phyloP scores from a whole-genome alignment of 768 basidiomycete genomes.

The Rhizopogon vinicolor region DNA sequence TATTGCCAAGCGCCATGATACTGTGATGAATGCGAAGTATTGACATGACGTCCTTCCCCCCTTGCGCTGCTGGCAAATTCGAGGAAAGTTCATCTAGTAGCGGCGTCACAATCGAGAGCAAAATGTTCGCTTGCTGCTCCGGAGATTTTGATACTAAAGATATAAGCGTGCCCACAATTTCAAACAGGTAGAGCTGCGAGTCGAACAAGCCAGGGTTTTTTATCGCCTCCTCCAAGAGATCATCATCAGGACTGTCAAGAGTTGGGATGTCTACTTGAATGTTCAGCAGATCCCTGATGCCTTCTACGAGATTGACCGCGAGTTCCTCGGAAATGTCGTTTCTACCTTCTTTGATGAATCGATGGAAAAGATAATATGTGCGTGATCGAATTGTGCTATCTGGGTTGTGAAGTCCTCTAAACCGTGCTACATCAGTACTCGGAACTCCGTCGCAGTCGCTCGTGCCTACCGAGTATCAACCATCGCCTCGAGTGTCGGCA shows the following conservation, averaged over 20 bases:
- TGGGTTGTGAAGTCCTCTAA: constrained; percentile 82
- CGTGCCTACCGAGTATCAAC: constrained; percentile 68
- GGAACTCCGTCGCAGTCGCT: neutral
- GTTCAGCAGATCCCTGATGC: constrained; percentile 70
- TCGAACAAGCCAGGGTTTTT: constrained; percentile 71
- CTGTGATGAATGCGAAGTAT: constrained; percentile 88
- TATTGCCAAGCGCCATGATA: constrained; percentile 90
- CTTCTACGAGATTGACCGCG: constrained; percentile 64
- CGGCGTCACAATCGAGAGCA: constrained; percentile 79
- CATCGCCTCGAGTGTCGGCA: constrained; percentile 86
- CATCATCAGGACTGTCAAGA: constrained; percentile 67
- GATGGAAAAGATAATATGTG: constrained; percentile 88
- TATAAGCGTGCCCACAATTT: constrained; percentile 81
- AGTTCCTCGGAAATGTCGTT: constrained; percentile 74
- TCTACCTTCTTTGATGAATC: constrained; percentile 82
- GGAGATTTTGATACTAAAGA: constrained; percentile 67
- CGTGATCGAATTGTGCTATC: constrained; percentile 68
- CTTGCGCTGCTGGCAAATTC: constrained; percentile 49
- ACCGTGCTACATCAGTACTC: constrained; percentile 2
- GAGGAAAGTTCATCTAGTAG: constrained; percentile 71
- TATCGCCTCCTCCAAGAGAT: constrained; percentile 76
- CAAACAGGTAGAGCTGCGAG: constrained; percentile 92
- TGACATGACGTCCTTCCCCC: constrained; percentile 63
- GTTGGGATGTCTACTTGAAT: constrained; percentile 77
- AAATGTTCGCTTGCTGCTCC: constrained; percentile 60